Evolutionary conservation across 257 asterid genomes (phyloP), one percentile per base, ranked within the genome.

Genomic region (Phtheirospermum japonicum): DNA sequence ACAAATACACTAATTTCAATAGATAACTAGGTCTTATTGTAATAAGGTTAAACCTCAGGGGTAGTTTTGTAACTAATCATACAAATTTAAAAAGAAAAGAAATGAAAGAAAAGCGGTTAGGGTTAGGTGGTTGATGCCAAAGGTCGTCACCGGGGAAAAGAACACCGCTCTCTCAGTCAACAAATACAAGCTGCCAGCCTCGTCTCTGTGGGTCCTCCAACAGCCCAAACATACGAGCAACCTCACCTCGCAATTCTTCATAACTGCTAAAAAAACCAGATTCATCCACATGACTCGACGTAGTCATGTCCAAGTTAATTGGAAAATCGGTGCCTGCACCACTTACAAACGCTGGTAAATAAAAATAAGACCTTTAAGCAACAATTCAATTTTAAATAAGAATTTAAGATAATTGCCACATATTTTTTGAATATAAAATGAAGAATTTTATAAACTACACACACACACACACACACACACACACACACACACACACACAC

Each of bases 131-230:
- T 81, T 51, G 89, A 97, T 86, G 97, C 98, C 98, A 92, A 74
- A 97, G 97, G 73, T 84, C 99, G 56, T 92, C 99, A 33, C 99
- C 99, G 71, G 89, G 95, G 78, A 92, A 95, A 80, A 92, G 97
- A 72, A 89, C 81, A 61, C 89, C 99, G 66, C 83, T 77, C 87
- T 92, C 99, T 62, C 99, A 85, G 93, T 92, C 99, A 65, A 89
- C 97, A 61, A 92, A 80, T 84, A 92, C 97, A 92, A 92, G 99
- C 99, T 92, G 99, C 99, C 99, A 92, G 96, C 99, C 99, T 92
- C 97, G 89, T 88, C 97, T 92, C 84, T 89, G 87, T 71, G 97
- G 95, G 75, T 89, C 95, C 83, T 88, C 99, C 95, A 92, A 77
- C 30, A 92, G 90, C 66, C 95, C 96, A 75, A 92, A 92, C 95